Evolutionary conservation across 805 yeast genomes (phyloP).

Genomic region (Nakazawaea anatomiae): DNA sequence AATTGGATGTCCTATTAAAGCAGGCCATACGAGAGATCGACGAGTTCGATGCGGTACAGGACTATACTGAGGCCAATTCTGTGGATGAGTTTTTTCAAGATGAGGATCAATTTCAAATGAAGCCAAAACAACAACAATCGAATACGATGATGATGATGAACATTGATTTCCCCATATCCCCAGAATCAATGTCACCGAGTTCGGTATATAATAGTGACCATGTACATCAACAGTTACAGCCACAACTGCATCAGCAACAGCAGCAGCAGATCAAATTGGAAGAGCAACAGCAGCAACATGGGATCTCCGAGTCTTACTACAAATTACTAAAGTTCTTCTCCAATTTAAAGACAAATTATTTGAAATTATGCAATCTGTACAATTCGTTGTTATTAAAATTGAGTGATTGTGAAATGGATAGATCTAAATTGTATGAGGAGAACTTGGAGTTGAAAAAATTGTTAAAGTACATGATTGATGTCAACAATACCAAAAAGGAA

Average conservation of each 20-base stretch:
- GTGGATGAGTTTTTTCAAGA: neutral
- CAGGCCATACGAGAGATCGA: slow-evolving; percentile 4
- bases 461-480: slow-evolving; percentile 14
- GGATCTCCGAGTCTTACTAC: neutral
- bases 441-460: slow-evolving; percentile 20
- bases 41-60: slow-evolving; percentile 1
- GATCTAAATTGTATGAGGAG: slow-evolving; percentile 15
- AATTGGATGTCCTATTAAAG: neutral
- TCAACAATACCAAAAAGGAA: neutral
- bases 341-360: slow-evolving; percentile 17
- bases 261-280: neutral
- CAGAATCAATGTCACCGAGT: slow-evolving; percentile 5
- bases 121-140: neutral
- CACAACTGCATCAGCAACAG: neutral
- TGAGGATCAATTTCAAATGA: neutral
- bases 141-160: neutral
- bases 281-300: neutral
- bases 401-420: slow-evolving; percentile 18
- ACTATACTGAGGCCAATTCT: neutral
- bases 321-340: slow-evolving; percentile 16
- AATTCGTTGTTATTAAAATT: slow-evolving; percentile 15
- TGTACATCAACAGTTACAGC: neutral
- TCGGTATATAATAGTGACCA: neutral
- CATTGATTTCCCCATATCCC: slow-evolving; percentile 1
- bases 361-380: slow-evolving; percentile 17